Evolutionary conservation across 768 basidiomycete genomes (phyloP), one percentile per base, ranked within the genome.

Genomic region (Suillus plorans): DNA sequence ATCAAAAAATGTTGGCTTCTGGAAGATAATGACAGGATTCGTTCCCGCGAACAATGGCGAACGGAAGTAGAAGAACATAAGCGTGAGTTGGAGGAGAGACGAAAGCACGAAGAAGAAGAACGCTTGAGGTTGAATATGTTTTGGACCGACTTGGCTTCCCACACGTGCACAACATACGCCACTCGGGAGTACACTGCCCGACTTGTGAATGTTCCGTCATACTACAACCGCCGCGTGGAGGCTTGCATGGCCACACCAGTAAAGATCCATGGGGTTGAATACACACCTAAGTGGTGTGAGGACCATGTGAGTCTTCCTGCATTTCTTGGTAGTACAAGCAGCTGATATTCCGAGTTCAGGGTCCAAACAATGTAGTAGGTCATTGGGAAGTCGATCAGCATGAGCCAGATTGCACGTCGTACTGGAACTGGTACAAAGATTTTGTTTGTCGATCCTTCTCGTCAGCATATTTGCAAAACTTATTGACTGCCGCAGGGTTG

Each of bases 111-210:
- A 62, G 68, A 70, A 49, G 67, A 73, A 0, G 72, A 74, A 31
- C 72, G 71, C 2, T 34, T 47, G 12, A 68, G 58, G 5, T 70
- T 37, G 36, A 37, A 37, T 37, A 37, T 37, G 36, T 37, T 37
- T 37, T 37, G 36, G 36, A 37, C 36, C 0, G 36, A 37, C 1
- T 53, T 72, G 31, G 61, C 65, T 20, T 53, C 63, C 4, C 70
- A 73, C 28, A 60, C 68, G 22, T 78, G 77, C 65, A 69, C 63
- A 31, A 69, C 71, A 0, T 77, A 72, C 20, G 73, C 66, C 1
- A 72, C 70, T 34, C 66, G 74, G 37, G 70, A 72, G 63, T 79
- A 77, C 12, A 71, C 72, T 12, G 77, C 78, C 0, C 60, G 68
- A 6, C 62, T 78, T 0, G 65, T 67, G 58, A 78, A 78, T 50